Percentiles rank a stretch among this genome's conserved stretches.
phyloP scores from a whole-genome alignment of 345 rosid genomes.

The Populus euphratica region DNA sequence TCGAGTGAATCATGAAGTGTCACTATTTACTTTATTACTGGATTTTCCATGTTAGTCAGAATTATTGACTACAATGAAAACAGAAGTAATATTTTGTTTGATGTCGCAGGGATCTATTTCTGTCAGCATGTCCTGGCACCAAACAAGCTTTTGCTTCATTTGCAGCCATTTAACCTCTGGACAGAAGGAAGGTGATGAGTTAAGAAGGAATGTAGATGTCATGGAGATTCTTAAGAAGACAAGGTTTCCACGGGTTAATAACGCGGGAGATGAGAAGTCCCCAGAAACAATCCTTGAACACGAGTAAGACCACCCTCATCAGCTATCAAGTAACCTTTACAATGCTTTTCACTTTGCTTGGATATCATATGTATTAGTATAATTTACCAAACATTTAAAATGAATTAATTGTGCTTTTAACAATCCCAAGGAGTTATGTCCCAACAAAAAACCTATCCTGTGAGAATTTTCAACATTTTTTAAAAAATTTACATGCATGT shows the following conservation, averaged over 20 bases:
- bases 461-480: background rate
- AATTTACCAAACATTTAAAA: background rate
- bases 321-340: background rate
- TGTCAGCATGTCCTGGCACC: slow-evolving; percentile 85
- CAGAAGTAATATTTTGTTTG: slow-evolving; percentile 10
- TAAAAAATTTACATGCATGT: background rate
- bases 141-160: slow-evolving; percentile 90
- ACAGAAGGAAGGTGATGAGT: slow-evolving; percentile 94
- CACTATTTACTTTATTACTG: slow-evolving; percentile 1
- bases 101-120: slow-evolving; percentile 88
- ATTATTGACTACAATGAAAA: background rate
- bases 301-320: slow-evolving; percentile 57
- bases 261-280: slow-evolving; percentile 58
- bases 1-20: background rate
- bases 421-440: background rate
- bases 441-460: background rate
- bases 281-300: slow-evolving; percentile 93
- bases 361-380: background rate
- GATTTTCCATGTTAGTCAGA: slow-evolving; percentile 5
- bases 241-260: slow-evolving; percentile 75
- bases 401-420: background rate
- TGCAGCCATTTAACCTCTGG: slow-evolving; percentile 96
- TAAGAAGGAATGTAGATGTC: slow-evolving; percentile 86
- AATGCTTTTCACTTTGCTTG: background rate
- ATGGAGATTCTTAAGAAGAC: slow-evolving; percentile 96